Conservation (phyloP, 2,329 filamentous ascomycete species). For the Teratosphaeria destructans region DNA sequence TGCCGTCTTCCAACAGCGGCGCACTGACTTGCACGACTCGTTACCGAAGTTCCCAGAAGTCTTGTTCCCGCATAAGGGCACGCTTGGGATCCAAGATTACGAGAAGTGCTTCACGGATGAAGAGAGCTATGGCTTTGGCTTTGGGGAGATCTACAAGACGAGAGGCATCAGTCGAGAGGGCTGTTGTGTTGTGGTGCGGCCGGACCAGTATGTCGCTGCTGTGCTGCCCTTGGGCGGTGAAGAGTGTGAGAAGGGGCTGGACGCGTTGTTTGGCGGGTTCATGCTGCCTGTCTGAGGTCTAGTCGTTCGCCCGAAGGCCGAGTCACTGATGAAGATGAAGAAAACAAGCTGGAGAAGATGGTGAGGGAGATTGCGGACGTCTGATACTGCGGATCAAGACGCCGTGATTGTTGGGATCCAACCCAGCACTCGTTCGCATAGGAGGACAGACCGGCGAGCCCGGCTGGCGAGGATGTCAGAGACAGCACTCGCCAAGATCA, state of each 20-base stretch:
- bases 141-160: conserved; percentile 38
- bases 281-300: conserved; percentile 7
- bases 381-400: background rate
- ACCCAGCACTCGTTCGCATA: background rate
- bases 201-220: conserved; percentile 54
- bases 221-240: conserved; percentile 20
- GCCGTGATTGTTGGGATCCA: background rate
- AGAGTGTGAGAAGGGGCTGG: conserved; percentile 9
- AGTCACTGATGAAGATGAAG: background rate
- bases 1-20: conserved; percentile 21
- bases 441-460: background rate
- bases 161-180: conserved; percentile 51
- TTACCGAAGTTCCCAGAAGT: conserved; percentile 33
- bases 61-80: conserved; percentile 34
- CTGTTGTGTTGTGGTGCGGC: conserved; percentile 50
- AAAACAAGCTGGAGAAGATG: background rate
- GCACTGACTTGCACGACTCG: conserved; percentile 11
- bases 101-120: conserved; percentile 39
- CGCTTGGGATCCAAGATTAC: conserved; percentile 24
- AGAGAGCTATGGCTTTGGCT: conserved; percentile 28
- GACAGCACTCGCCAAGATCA: background rate
- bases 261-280: conserved; percentile 22
- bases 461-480: background rate
- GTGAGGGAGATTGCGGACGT: background rate
- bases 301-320: background rate